Base-by-base conservation (phyloP, 2,329 filamentous ascomycete genomes). In the Sporothrix humicola region DNA sequence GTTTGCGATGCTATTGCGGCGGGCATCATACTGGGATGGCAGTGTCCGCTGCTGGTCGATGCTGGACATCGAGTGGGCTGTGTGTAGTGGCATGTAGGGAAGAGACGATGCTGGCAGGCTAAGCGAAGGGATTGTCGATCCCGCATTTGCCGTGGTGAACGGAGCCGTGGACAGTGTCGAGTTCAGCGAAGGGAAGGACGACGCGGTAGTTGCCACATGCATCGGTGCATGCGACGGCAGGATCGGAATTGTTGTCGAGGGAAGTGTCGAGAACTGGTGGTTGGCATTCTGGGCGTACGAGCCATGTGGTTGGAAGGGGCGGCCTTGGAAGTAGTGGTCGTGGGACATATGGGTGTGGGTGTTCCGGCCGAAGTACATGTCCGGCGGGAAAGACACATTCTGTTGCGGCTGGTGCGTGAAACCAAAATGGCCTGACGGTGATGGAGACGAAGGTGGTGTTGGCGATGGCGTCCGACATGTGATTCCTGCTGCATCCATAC, bases 381-480 rank as follows among this genome's bases (percentile, higher is more conserved):
- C 31, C 5, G 48, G 61, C n/a, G 66, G 58, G 2, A 44, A 58
- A 8, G 50, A 61, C 42, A 48, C 65, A 15, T 61, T 46, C 2
- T 50, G 42, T 12, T 50, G 71, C 1, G 9, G 52, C 7, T 61
- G 26, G 23, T 46, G 58, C n/a, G 31, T 37, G 7, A 6, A 37
- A 6, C 31, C 31, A 37, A 37, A 37, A 37, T 37, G 58, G 48
- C 9, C 20, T 1, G 46, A 10, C 17, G 59, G 3, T 8, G 73
- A 52, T 7, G 26, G 73, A 71, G 12, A 73, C 50, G 69, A 73
- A 71, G 73, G 42, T 10, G 75, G 73, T 9, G 69, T 56, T 23
- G 77, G 77, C 10, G 77, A 76, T 1, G 78, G 79, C 31, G 78
- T 79, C 31, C 75, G 75, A 76, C 77, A 79, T 50, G 74, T 75